A percentile compares a stretch with the other conserved stretches of the same genome.
These are phyloP conservation scores for Amaranthus hypochondriacus DNA, from an alignment of 148 eudicot species.

Conservation along the genomic window DNA sequence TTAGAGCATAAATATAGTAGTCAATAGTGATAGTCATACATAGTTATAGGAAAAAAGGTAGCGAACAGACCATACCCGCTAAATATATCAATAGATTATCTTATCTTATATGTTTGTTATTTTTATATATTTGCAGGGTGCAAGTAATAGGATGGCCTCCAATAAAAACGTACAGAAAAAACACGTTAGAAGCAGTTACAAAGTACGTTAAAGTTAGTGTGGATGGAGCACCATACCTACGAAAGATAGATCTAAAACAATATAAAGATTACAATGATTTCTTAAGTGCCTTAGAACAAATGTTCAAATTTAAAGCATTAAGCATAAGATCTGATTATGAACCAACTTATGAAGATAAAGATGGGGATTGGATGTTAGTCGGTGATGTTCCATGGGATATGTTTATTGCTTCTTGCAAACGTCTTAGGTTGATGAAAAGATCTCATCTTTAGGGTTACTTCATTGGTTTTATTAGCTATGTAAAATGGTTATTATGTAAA, in stretches of 20 bases:
- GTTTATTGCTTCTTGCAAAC: conserved; percentile 28
- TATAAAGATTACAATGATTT: conserved; percentile 26
- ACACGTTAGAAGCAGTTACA: background rate
- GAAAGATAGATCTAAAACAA: conserved; percentile 29
- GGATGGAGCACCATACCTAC: conserved; percentile 37
- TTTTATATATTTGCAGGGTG: conserved; percentile 7
- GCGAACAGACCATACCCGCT: no score
- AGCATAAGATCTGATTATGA: conserved; percentile 11
- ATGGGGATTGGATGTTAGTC: conserved; percentile 38
- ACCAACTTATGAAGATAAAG: conserved; percentile 31
- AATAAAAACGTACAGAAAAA: conserved; percentile 25
- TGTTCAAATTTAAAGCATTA: conserved; percentile 24
- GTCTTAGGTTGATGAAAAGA: conserved; percentile 29
- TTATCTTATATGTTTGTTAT: no score
- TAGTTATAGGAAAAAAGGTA: no score
- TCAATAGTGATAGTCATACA: no score
- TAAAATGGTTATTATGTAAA: no score
- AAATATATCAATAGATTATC: no score
- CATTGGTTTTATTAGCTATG: no score
- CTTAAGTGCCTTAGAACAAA: conserved; percentile 24
- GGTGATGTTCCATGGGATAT: conserved; percentile 42
- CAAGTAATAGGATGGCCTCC: conserved; percentile 41
- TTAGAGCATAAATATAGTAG: no score
- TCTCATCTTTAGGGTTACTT: background rate
- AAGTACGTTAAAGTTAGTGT: conserved; percentile 31